Conservation (phyloP, 805 yeast genomes). For the Kuraishia borneana region DNA sequence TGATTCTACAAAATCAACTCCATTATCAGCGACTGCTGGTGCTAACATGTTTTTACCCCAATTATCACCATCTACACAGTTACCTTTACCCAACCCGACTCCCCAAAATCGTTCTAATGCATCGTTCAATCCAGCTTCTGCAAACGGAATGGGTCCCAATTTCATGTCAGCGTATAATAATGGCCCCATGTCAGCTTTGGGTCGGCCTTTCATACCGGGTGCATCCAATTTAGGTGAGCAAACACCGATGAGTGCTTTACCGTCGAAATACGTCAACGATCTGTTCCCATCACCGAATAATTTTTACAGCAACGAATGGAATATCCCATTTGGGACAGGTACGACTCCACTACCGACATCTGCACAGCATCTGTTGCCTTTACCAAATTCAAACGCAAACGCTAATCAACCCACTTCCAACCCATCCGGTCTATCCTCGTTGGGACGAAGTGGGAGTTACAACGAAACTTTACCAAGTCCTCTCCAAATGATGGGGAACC, state of each 20-base stretch:
- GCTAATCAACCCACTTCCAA: too few relatives aligned
- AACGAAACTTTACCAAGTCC: conserved; percentile 14
- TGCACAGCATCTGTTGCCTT: conserved; percentile 13
- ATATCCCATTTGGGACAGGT: conserved; percentile 30
- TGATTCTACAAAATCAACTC: conserved; percentile 15
- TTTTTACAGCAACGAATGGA: conserved; percentile 55
- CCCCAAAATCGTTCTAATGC: conserved; percentile 4
- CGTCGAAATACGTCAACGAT: conserved; percentile 62
- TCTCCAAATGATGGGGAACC: conserved; percentile 10
- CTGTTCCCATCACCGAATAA: conserved; percentile 76
- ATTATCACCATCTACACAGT: conserved; percentile 17
- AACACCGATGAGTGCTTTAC: conserved; percentile 58
- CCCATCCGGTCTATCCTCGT: too few relatives aligned
- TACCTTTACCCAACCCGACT: conserved; percentile 10
- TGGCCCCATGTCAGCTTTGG: conserved; percentile 2
- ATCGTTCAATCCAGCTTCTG: not conserved
- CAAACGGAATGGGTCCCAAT: not conserved
- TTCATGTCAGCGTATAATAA: conserved; percentile 8
- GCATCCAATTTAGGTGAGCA: conserved; percentile 39
- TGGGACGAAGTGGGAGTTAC: conserved; percentile 10
- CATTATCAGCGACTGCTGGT: conserved; percentile 15
- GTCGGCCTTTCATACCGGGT: not conserved
- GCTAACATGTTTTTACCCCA: conserved; percentile 18
- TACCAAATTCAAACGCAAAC: conserved; percentile 4
- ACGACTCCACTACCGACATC: conserved; percentile 24